These are phyloP conservation scores for Synchytrium microbalum DNA, from an alignment of 371 early-diverging fungal species.

Conservation along the genomic window DNA sequence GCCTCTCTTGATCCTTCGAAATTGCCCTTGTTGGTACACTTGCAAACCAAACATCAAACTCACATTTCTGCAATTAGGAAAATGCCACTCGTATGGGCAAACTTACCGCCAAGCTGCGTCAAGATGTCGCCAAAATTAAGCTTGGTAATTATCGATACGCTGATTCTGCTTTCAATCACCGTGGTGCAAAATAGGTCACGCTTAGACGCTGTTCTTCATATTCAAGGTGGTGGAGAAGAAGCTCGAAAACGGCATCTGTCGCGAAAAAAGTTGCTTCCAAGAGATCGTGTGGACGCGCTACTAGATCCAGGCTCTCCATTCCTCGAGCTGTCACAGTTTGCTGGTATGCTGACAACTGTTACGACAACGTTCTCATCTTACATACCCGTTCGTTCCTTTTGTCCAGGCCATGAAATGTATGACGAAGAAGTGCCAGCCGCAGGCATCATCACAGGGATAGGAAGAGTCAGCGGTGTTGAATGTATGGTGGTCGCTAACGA, in stretches of 20 bases:
- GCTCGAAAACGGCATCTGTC: constrained; percentile 82
- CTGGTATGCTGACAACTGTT: constrained; percentile 38
- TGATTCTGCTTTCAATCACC: constrained; percentile 3
- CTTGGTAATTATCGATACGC: constrained; percentile 48
- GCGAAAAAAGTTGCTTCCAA: constrained; percentile 86
- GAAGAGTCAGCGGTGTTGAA: constrained; percentile 84
- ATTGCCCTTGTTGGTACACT: too few relatives aligned
- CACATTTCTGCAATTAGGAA: constrained; percentile 52
- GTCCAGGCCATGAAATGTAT: constrained; percentile 66
- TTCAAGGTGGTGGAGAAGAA: constrained; percentile 81
- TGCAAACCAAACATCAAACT: constrained; percentile 6
- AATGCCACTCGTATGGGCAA: constrained; percentile 72
- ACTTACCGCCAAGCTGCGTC: constrained; percentile 67
- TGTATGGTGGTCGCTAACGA: constrained; percentile 96
- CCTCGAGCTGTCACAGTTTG: constrained; percentile 91
- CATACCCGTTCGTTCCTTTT: neutral
- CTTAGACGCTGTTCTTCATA: constrained; percentile 1
- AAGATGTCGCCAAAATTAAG: constrained; percentile 61
- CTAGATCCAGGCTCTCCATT: constrained; percentile 88
- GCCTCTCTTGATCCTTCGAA: constrained; percentile 5
- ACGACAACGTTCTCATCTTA: neutral
- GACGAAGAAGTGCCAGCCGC: constrained; percentile 83
- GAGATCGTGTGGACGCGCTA: constrained; percentile 84
- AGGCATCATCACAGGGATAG: constrained; percentile 95
- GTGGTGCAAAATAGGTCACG: neutral